Conservation (phyloP, 352 stramenopile genomes). For the Globisporangium apiculatum region DNA sequence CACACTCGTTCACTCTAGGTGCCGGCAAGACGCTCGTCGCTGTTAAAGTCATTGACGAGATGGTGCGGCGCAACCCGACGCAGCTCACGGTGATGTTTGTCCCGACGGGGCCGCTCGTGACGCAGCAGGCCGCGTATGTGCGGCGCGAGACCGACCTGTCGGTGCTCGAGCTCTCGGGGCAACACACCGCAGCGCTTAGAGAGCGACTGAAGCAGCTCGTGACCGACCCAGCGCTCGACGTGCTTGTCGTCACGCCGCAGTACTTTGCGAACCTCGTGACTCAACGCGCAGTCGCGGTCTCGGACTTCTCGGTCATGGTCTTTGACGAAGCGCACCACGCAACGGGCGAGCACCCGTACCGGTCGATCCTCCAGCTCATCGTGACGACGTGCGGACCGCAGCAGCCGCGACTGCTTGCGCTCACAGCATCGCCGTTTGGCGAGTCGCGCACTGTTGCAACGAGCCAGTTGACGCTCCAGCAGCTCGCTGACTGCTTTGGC, state of each 20-base stretch:
- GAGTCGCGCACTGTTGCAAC: constrained; percentile 31
- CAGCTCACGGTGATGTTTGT: constrained; percentile 64
- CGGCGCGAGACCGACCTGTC: constrained; percentile 53
- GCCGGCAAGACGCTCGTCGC: constrained; percentile 72
- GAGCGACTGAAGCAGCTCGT: constrained; percentile 11
- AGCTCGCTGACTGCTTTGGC: constrained; percentile 38
- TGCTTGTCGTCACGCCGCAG: constrained; percentile 55
- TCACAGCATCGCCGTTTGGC: constrained; percentile 73
- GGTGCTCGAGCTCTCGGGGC: constrained; percentile 49
- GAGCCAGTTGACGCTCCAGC: constrained; percentile 27
- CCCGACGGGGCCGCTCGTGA: constrained; percentile 64
- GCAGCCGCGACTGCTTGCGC: constrained; percentile 46
- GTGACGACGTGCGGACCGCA: constrained; percentile 13
- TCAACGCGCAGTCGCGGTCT: constrained; percentile 23
- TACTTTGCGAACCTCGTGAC: constrained; percentile 64
- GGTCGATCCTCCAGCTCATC: constrained; percentile 40
- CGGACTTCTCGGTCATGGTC: constrained; percentile 62
- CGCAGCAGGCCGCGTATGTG: constrained; percentile 64
- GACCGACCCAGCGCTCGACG: constrained; percentile 24
- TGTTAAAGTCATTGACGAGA: constrained; percentile 62
- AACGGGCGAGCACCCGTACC: constrained; percentile 55
- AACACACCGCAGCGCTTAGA: constrained; percentile 21
- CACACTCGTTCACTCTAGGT: constrained; percentile 11
- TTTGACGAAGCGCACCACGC: constrained; percentile 82
- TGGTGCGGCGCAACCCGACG: constrained; percentile 50